phyloP scores from a whole-genome alignment of 257 asterid genomes.

The Przewalskia tangutica region DNA sequence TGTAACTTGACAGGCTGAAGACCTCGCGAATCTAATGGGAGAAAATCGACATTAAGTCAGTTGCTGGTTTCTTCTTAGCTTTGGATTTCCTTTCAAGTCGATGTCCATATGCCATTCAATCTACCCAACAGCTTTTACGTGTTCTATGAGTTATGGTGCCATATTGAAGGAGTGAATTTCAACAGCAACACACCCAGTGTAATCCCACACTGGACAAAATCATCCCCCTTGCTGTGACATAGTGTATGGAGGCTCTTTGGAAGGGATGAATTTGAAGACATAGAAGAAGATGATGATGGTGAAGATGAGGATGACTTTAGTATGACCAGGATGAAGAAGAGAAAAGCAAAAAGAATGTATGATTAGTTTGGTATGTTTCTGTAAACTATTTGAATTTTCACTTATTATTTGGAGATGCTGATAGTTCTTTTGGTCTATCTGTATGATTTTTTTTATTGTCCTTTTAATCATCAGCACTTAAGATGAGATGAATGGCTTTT shows the following conservation, averaged over 20 bases:
- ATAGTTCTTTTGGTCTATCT: neutral
- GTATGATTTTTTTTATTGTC: neutral
- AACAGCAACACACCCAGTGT: neutral
- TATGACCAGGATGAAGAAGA: constrained; percentile 10
- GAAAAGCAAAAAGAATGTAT: constrained; percentile 36
- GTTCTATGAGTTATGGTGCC: neutral
- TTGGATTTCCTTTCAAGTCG: neutral
- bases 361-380: neutral
- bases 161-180: neutral
- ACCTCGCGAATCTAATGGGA: constrained; percentile 65
- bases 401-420: neutral
- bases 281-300: neutral
- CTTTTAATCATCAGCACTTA: constrained; percentile 28
- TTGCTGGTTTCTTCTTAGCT: neutral
- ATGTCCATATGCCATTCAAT: neutral
- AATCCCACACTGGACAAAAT: constrained; percentile 62
- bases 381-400: neutral
- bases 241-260: constrained; percentile 69
- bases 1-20: constrained; percentile 49
- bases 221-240: constrained; percentile 72
- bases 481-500: constrained; percentile 12
- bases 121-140: neutral
- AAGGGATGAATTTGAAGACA: constrained; percentile 36
- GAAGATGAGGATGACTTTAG: neutral
- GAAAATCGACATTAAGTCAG: constrained; percentile 74